These are phyloP conservation scores for Lophium mytilinum DNA, from an alignment of 495 filamentous ascomycete species.

Conservation along the genomic window DNA sequence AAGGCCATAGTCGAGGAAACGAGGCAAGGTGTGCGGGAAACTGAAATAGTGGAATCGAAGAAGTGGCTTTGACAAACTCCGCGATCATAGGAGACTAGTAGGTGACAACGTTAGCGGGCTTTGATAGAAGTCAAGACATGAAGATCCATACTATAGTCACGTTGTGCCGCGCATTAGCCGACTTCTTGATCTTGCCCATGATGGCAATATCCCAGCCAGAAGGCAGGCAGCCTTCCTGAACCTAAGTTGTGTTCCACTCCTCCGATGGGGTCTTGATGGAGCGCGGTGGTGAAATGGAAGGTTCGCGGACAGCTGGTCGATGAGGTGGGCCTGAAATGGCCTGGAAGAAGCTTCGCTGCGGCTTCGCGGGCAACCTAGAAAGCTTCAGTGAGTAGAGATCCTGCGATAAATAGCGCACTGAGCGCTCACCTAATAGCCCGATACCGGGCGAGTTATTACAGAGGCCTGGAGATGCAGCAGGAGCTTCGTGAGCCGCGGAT, in stretches of 20 bases:
- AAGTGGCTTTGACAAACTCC: constrained; percentile 63
- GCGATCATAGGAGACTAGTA: constrained; percentile 75
- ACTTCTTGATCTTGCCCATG: constrained; percentile 97
- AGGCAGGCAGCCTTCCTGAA: constrained; percentile 17
- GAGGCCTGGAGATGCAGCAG: too few relatives aligned
- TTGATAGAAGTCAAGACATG: background rate
- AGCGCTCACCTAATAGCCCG: too few relatives aligned
- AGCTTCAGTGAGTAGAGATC: background rate
- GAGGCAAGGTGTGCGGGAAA: constrained; percentile 66
- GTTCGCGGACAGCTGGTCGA: background rate
- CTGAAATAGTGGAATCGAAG: constrained; percentile 60
- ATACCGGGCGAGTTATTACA: too few relatives aligned
- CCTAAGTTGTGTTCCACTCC: background rate
- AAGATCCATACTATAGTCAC: constrained; percentile 72
- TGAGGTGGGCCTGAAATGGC: background rate
- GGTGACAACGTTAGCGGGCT: background rate
- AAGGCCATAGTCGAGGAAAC: constrained; percentile 86
- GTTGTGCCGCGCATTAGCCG: constrained; percentile 83
- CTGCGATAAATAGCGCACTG: too few relatives aligned
- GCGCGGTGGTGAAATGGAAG: background rate
- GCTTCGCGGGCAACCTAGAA: background rate
- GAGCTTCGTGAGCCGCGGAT: too few relatives aligned
- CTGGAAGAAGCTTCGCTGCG: background rate
- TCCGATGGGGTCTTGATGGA: too few relatives aligned
- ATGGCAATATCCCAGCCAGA: constrained; percentile 14